Percentiles rank a stretch among this genome's conserved stretches.
phyloP scores from a whole-genome alignment of 768 basidiomycete species.

The Rossbeevera mucosa region DNA sequence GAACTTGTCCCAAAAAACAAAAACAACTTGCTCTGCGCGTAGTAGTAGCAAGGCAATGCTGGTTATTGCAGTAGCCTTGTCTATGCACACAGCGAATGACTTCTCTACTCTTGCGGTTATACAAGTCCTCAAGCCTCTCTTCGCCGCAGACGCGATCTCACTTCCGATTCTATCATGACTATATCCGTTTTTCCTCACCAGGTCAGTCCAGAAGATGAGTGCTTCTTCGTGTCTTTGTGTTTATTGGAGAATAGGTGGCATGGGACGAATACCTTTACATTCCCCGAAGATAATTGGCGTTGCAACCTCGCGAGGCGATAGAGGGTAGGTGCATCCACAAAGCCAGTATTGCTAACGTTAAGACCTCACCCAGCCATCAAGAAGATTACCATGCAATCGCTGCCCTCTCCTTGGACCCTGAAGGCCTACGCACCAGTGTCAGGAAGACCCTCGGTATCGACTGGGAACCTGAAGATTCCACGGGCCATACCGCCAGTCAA shows the following conservation, averaged over 20 bases:
- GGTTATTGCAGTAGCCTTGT: conserved; percentile 15
- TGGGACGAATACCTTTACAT: conserved; percentile 62
- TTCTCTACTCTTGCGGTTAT: conserved; percentile 21
- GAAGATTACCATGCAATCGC: conserved; percentile 83
- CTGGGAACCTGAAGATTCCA: conserved; percentile 63
- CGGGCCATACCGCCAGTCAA: conserved; percentile 61
- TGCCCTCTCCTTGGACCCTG: conserved; percentile 68
- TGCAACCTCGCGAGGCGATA: conserved; percentile 69
- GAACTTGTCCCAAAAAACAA: neutral
- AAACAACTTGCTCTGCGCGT: conserved; percentile 6
- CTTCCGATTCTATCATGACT: conserved; percentile 57
- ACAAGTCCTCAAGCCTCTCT: conserved; percentile 14
- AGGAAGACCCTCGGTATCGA: conserved; percentile 58
- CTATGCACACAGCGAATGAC: conserved; percentile 28
- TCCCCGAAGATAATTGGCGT: conserved; percentile 78
- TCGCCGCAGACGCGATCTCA: conserved; percentile 13
- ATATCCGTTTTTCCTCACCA: conserved; percentile 49
- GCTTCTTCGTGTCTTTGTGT: conserved; percentile 6
- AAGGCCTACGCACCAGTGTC: conserved; percentile 64
- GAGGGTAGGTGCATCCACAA: conserved; percentile 44
- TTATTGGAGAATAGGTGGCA: conserved; percentile 43
- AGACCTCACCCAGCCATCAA: conserved; percentile 58
- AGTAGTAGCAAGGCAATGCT: conserved; percentile 29
- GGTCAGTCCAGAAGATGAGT: conserved; percentile 33
- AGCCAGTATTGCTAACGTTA: neutral